phyloP scores from a whole-genome alignment of 1,284 basidiomycete genomes.

The Irpex lacteus region DNA sequence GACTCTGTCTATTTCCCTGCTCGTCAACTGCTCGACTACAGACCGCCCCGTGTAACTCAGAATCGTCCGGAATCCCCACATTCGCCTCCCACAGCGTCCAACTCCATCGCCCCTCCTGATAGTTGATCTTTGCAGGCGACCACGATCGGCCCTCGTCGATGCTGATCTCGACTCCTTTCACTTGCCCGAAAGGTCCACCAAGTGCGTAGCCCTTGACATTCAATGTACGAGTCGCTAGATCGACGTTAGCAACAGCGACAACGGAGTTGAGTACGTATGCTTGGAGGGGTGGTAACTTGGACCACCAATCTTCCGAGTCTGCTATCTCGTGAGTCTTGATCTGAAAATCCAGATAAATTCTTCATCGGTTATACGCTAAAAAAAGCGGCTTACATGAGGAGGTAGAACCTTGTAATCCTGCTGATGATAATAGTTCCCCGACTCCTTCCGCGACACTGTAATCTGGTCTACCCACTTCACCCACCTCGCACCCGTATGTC shows the following conservation, averaged over 20 bases:
- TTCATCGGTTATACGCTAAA: no score
- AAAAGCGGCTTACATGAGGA: constrained; percentile 10
- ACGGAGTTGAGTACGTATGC: constrained; percentile 61
- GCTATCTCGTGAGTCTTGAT: constrained; percentile 38
- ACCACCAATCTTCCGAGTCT: constrained; percentile 30
- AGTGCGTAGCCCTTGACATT: constrained; percentile 51
- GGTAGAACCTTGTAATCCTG: constrained; percentile 66
- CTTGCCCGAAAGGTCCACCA: constrained; percentile 68
- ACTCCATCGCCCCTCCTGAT: constrained; percentile 64
- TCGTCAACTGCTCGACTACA: constrained; percentile 42
- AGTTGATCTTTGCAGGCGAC: constrained; percentile 50
- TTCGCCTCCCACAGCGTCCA: constrained; percentile 68
- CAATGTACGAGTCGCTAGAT: constrained; percentile 40
- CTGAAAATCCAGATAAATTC: background rate
- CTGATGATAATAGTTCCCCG: constrained; percentile 65
- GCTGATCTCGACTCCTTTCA: constrained; percentile 50
- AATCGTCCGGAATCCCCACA: constrained; percentile 48
- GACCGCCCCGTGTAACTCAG: constrained; percentile 24
- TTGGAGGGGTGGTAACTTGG: constrained; percentile 52
- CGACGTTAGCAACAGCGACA: constrained; percentile 36
- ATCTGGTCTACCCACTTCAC: constrained; percentile 76
- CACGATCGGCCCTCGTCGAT: constrained; percentile 51
- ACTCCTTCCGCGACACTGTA: constrained; percentile 49
- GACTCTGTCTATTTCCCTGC: background rate
- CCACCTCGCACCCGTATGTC: constrained; percentile 71